phyloP scores from a whole-genome alignment of 768 basidiomycete species.

The Trametes gibbosa region DNA sequence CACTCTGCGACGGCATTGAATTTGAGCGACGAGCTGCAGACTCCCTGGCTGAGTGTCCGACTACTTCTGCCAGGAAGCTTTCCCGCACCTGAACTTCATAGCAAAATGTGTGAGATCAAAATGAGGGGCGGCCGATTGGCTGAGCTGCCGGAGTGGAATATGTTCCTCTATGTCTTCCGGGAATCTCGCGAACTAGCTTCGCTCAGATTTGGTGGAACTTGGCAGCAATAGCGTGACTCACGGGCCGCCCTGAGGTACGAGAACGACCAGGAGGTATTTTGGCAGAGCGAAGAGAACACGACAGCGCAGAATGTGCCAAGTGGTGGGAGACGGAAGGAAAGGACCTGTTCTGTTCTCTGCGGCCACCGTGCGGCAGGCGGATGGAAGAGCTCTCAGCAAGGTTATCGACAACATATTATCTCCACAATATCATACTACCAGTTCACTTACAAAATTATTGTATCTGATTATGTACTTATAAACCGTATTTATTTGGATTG shows the following conservation, averaged over 20 bases:
- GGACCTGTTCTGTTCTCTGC: too few species aligned
- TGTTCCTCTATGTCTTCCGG: constrained; percentile 19
- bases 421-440: too few species aligned
- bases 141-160: constrained; percentile 27
- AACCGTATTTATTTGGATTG: too few species aligned
- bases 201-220: background rate
- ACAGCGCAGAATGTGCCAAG: too few species aligned
- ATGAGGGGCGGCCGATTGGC: constrained; percentile 12
- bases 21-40: constrained; percentile 71
- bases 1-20: constrained; percentile 91
- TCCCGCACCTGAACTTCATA: constrained; percentile 63
- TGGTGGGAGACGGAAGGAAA: too few species aligned
- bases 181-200: background rate
- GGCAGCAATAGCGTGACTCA: background rate
- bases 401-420: too few species aligned
- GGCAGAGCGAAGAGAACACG: background rate
- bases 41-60: background rate
- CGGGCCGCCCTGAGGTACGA: background rate
- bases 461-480: too few species aligned
- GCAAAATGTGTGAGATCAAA: constrained; percentile 24
- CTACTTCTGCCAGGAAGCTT: background rate
- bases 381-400: too few species aligned
- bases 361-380: too few species aligned
- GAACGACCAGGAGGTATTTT: background rate
- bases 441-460: too few species aligned